Conservation (phyloP, 495 filamentous ascomycete species). For the Clohesyomyces aquaticus region DNA sequence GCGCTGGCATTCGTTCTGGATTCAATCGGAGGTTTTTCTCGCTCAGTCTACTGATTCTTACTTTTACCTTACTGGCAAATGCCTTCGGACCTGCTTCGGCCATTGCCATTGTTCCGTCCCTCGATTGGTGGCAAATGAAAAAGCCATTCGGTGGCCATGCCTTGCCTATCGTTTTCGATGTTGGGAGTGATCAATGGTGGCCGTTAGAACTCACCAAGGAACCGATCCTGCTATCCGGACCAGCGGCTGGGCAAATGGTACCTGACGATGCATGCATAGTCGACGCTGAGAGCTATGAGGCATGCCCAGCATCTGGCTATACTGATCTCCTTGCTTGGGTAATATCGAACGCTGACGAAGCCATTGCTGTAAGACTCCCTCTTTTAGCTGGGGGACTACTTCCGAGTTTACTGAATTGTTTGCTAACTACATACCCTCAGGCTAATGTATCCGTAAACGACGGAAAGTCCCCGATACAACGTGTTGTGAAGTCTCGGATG, state of each 20-base stretch:
- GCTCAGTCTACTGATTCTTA: neutral
- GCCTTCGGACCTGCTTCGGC: constrained; percentile 7
- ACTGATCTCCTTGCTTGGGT: neutral
- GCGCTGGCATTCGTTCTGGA: neutral
- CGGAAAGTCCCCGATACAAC: neutral
- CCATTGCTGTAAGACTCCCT: neutral
- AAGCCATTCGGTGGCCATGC: neutral
- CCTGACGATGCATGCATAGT: neutral
- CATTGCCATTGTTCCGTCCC: neutral
- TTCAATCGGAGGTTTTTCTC: constrained; percentile 4
- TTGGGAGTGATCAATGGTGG: neutral
- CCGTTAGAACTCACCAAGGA: constrained; percentile 2
- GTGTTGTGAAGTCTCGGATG: neutral
- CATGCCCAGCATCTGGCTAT: neutral
- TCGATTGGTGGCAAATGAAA: constrained; percentile 15
- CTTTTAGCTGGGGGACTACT: neutral
- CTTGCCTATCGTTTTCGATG: neutral
- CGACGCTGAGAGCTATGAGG: neutral
- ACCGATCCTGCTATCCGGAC: neutral
- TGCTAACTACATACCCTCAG: neutral
- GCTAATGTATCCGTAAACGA: neutral
- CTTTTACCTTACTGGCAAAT: constrained; percentile 7
- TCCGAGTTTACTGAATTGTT: neutral
- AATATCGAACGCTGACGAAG: neutral
- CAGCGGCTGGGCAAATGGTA: too few species aligned